These are phyloP conservation scores for Boletus reticuloceps DNA, from an alignment of 768 basidiomycete genomes.

Conservation along the genomic window DNA sequence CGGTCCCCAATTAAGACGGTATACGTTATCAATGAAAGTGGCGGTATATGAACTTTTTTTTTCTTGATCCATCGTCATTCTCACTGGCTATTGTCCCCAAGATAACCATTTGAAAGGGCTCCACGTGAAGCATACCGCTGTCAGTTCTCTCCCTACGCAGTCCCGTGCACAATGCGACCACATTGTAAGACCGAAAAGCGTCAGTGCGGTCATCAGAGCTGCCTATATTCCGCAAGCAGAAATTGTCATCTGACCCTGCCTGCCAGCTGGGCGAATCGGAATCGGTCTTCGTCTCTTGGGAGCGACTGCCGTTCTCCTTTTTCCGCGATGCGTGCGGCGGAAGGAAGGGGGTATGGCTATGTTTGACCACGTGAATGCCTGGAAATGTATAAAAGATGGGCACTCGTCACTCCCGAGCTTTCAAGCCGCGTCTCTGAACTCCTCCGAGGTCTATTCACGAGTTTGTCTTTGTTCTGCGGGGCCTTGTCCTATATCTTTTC, in stretches of 20 bases:
- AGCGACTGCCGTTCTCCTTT: not conserved
- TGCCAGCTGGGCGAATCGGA: constrained; percentile 18
- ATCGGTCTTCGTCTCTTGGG: not conserved
- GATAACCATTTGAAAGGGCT: not conserved
- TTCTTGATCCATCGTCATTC: not conserved
- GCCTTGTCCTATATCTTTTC: not conserved
- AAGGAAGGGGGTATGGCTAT: constrained; percentile 10
- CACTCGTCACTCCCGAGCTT: not conserved
- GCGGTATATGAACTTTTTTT: not conserved
- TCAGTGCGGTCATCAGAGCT: not conserved
- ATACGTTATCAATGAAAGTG: not conserved
- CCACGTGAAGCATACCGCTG: not conserved
- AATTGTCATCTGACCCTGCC: not conserved
- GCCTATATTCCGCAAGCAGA: not conserved
- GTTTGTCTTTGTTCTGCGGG: not conserved
- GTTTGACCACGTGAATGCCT: constrained; percentile 11
- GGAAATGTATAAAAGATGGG: constrained; percentile 13
- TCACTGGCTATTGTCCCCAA: not conserved
- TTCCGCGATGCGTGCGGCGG: not conserved
- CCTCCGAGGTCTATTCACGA: not conserved
- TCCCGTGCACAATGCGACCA: not conserved
- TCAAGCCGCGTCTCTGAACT: not conserved
- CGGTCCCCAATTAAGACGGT: not conserved
- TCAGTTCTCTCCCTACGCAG: not conserved
- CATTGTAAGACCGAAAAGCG: not conserved